Evolutionary conservation across 768 basidiomycete species (phyloP).

Genomic region (Rhodosporidiobolus sp.): DNA sequence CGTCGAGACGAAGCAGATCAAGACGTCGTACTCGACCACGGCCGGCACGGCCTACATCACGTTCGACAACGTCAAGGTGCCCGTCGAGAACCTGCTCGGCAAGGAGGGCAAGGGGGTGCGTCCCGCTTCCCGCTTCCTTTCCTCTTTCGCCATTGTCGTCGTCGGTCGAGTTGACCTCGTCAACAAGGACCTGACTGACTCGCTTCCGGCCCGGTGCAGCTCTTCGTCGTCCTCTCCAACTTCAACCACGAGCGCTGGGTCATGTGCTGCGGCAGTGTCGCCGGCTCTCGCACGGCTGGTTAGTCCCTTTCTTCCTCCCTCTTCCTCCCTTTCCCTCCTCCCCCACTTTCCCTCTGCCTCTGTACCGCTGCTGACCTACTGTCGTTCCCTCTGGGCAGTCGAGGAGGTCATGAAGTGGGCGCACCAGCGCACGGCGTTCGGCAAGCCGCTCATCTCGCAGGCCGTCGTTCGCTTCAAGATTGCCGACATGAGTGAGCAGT

Average conservation of each 20-base stretch:
- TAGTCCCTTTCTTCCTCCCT: neutral
- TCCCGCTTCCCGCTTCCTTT: neutral
- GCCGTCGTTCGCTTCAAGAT: constrained; percentile 42
- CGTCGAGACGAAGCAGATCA: constrained; percentile 41
- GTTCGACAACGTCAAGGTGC: constrained; percentile 44
- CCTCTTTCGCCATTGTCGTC: neutral
- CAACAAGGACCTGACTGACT: neutral
- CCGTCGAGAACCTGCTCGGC: constrained; percentile 46
- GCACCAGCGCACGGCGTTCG: constrained; percentile 40
- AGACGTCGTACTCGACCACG: constrained; percentile 30
- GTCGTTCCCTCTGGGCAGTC: neutral
- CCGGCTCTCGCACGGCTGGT: constrained; percentile 27
- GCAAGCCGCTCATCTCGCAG: constrained; percentile 34
- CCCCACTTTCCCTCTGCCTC: too few species aligned
- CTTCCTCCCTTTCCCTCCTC: neutral
- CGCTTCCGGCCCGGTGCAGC: neutral
- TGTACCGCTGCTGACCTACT: neutral
- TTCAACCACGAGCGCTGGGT: constrained; percentile 42
- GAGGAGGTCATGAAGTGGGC: constrained; percentile 42
- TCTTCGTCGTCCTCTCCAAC: constrained; percentile 44
- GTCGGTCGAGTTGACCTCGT: neutral
- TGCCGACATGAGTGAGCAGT: constrained; percentile 32
- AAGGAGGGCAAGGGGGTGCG: constrained; percentile 42
- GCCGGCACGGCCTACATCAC: constrained; percentile 45
- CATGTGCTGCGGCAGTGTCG: constrained; percentile 38